These are phyloP conservation scores for Tylopilus sp. DNA, from an alignment of 1,284 basidiomycete genomes.

Conservation along the genomic window DNA sequence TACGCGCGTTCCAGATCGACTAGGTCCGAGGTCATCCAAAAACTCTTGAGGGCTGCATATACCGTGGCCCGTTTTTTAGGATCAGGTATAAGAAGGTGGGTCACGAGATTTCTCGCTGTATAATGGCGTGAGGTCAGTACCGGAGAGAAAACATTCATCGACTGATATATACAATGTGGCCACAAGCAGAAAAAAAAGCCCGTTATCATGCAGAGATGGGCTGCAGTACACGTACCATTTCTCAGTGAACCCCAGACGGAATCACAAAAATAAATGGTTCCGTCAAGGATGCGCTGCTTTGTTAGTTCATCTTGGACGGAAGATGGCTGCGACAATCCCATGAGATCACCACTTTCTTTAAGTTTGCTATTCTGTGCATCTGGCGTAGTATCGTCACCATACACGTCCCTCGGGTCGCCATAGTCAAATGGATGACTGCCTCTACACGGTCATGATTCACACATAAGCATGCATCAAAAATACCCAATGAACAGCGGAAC, in stretches of 20 bases:
- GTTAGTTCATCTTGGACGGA: slow-evolving; percentile 65
- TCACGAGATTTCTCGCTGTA: slow-evolving; percentile 68
- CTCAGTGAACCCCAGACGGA: slow-evolving; percentile 64
- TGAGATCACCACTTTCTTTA: slow-evolving; percentile 42
- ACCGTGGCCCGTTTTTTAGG: slow-evolving; percentile 70
- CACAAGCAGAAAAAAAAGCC: slow-evolving; percentile 6
- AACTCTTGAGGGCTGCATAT: slow-evolving; percentile 63
- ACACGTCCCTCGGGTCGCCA: slow-evolving; percentile 46
- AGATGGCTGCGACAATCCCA: slow-evolving; percentile 57
- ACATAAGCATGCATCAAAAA: slow-evolving; percentile 19
- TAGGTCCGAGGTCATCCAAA: slow-evolving; percentile 73
- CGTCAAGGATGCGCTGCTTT: slow-evolving; percentile 75
- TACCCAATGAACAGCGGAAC: not conserved
- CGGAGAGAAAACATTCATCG: slow-evolving; percentile 1
- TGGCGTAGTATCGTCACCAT: slow-evolving; percentile 21
- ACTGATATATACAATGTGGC: not conserved
- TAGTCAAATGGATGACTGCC: slow-evolving; percentile 83
- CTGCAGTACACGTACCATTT: slow-evolving; percentile 62
- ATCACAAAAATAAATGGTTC: slow-evolving; percentile 65
- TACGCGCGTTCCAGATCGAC: slow-evolving; percentile 70
- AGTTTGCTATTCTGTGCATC: slow-evolving; percentile 18
- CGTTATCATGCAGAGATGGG: slow-evolving; percentile 7
- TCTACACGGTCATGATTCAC: slow-evolving; percentile 47
- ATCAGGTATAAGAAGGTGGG: slow-evolving; percentile 67
- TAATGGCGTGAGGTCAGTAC: slow-evolving; percentile 15